Evolutionary conservation across 768 basidiomycete genomes (phyloP), one percentile per base, ranked within the genome.

Genomic region (Boletus patriciae): DNA sequence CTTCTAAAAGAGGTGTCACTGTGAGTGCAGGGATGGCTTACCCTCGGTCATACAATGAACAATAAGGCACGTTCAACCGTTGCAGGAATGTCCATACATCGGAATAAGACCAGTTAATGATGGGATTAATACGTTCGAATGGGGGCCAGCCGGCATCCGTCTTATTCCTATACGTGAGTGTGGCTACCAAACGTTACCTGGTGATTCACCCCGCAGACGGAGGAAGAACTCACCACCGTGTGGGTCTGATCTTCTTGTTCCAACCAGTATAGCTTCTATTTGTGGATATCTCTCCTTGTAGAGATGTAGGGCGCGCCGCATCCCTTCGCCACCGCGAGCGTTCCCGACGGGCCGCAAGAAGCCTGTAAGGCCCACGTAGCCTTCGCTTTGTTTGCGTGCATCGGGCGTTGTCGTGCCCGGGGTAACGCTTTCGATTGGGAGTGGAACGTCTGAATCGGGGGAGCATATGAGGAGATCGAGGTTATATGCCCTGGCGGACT

Each of bases 51-150:
- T 99, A 99, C 42, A 99, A 70, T 37, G 71, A 68, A 69, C 97
- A 99, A 69, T 95, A 99, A 2, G 90, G 91, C 6, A 99, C 84
- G 4, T 84, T 70, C 19, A 94, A 73, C 49, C 76, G 74, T 18
- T 84, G 79, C 43, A 99, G 76, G 75, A 95, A 99, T 3, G 76
- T 75, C 97, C 97, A 99, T 6, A 99, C 84, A 60, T 95, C 85
- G 11, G 74, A 69, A 73, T 99, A 99, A 1, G 85, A 79, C 97
- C 97, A 99, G 68, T 98, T 87, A 55, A 99, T 90, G 64, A 99
- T 89, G 0, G 97, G 97, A 68, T 98, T 95, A 19, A 98, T 83
- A 19, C 97, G 85, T 68, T 93, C 87, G 63, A 94, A 94, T 6
- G 69, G 64, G 8, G 97, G 96, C 97, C 97, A 99, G 52, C 81